These are phyloP conservation scores for Leavenworthia alabamica DNA, from an alignment of 345 rosid genomes.

Conservation along the genomic window DNA sequence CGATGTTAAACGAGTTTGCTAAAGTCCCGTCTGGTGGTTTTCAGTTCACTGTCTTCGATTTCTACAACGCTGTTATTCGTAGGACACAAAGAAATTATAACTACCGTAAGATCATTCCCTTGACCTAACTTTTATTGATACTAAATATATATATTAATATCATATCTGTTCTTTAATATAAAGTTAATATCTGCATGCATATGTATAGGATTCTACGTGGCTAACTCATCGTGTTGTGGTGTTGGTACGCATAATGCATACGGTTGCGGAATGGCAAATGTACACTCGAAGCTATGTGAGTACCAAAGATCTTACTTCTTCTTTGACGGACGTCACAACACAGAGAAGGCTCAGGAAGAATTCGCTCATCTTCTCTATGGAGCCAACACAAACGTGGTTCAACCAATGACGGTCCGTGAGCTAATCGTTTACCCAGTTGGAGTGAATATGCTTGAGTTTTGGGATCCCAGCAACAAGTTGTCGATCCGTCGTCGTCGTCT, in stretches of 20 bases:
- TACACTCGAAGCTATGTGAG: conserved; percentile 29
- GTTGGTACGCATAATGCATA: conserved; percentile 21
- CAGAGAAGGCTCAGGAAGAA: conserved; percentile 27
- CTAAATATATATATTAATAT: not conserved
- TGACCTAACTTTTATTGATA: not conserved
- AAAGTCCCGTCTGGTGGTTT: not conserved
- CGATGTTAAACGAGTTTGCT: conserved; percentile 10
- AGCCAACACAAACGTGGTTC: conserved; percentile 7
- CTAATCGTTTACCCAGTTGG: conserved; percentile 11
- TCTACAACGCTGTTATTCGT: conserved; percentile 13
- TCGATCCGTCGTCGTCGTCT: conserved; percentile 6
- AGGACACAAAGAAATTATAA: not conserved
- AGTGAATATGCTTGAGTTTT: conserved; percentile 21
- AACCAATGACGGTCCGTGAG: conserved; percentile 26
- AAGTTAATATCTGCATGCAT: not conserved
- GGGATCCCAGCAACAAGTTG: not conserved
- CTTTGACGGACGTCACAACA: conserved; percentile 31
- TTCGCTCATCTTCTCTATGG: conserved; percentile 19
- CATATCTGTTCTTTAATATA: not conserved
- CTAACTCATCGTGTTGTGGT: conserved; percentile 24
- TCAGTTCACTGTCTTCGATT: conserved; percentile 25
- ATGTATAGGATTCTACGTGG: conserved; percentile 9
- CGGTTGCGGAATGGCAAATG: conserved; percentile 17
- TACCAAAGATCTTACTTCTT: conserved; percentile 27
- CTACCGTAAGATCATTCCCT: not conserved